phyloP scores from a whole-genome alignment of 1,284 basidiomycete species.

The Melanopsichium pennsylvanicum region DNA sequence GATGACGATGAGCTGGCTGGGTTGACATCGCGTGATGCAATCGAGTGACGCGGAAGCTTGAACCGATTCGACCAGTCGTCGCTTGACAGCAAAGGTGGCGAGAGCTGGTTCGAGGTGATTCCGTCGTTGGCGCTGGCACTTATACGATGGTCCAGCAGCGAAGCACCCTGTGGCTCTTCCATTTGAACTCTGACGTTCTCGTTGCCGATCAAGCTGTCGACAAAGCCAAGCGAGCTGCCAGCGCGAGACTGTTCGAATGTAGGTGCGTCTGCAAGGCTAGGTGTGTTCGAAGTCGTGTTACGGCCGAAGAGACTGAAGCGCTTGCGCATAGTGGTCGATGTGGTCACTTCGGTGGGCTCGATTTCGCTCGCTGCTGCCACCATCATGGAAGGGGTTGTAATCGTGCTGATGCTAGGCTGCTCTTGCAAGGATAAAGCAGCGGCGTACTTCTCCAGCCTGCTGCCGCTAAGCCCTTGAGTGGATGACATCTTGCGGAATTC shows the following conservation, averaged over 20 bases:
- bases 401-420: background rate
- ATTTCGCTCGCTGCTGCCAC: conserved; percentile 1
- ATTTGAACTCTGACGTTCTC: background rate
- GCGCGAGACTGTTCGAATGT: conserved; percentile 8
- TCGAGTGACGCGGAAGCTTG: conserved; percentile 21
- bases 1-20: conserved; percentile 10
- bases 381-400: background rate
- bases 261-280: conserved; percentile 2
- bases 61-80: conserved; percentile 38
- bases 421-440: conserved; percentile 1
- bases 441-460: conserved; percentile 20
- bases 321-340: conserved; percentile 9
- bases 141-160: conserved; percentile 23
- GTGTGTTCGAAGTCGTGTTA: conserved; percentile 17
- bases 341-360: background rate
- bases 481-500: conserved; percentile 11
- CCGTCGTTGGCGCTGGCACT: conserved; percentile 7
- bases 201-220: background rate
- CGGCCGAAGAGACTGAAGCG: conserved; percentile 33
- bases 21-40: conserved; percentile 2
- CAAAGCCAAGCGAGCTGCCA: conserved; percentile 21
- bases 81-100: conserved; percentile 12
- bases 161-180: background rate
- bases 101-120: conserved; percentile 7
- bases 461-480: conserved; percentile 9